Conservation (phyloP, 2,329 filamentous ascomycete species). For the Zasmidium citrigriseum region DNA sequence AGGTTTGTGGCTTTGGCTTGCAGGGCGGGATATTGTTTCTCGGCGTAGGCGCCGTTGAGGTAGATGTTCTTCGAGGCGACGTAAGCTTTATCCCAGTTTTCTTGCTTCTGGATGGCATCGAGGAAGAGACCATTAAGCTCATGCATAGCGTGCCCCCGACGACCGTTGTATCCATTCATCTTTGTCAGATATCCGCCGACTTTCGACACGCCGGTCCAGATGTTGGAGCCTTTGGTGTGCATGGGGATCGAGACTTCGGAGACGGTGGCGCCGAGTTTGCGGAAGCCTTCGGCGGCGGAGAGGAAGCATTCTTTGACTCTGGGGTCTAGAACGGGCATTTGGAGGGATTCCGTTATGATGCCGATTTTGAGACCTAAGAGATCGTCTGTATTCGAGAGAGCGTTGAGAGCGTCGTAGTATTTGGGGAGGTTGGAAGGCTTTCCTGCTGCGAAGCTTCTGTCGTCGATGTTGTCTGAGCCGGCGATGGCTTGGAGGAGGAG, state of each 20-base stretch:
- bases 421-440: conserved; percentile 27
- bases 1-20: conserved; percentile 50
- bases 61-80: conserved; percentile 58
- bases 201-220: conserved; percentile 51
- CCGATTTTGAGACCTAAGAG: conserved; percentile 41
- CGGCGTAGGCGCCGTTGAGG: conserved; percentile 53
- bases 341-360: conserved; percentile 47
- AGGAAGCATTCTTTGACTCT: conserved; percentile 42
- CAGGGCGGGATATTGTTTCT: conserved; percentile 46
- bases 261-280: conserved; percentile 45
- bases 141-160: conserved; percentile 52
- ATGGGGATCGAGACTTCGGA: conserved; percentile 48
- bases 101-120: conserved; percentile 44
- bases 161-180: conserved; percentile 42
- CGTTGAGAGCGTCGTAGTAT: conserved; percentile 30
- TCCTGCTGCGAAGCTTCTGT: conserved; percentile 36
- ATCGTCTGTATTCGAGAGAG: conserved; percentile 17
- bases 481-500: conserved; percentile 48
- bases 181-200: conserved; percentile 47
- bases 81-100: conserved; percentile 55
- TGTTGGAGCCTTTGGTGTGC: conserved; percentile 50
- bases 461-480: conserved; percentile 53
- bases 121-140: conserved; percentile 54
- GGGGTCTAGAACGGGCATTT: conserved; percentile 37
- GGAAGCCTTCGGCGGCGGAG: conserved; percentile 38